Percentiles rank a stretch among this genome's conserved stretches.
Evolutionary conservation across 2,329 filamentous ascomycete genomes (phyloP).

Genomic region (Fusarium decemcellulare): DNA sequence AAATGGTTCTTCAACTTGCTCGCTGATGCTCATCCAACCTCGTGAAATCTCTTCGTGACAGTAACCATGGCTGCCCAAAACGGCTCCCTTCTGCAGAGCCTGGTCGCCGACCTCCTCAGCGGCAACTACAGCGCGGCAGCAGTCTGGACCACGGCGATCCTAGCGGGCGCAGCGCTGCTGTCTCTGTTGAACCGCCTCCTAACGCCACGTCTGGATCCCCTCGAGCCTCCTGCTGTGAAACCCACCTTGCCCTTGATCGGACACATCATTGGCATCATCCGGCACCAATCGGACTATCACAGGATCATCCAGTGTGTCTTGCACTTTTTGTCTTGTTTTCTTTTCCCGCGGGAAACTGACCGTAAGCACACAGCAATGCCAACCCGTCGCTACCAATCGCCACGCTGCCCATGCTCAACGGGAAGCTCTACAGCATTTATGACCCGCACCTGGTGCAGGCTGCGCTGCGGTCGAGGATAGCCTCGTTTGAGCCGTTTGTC

Average conservation of each 20-base stretch:
- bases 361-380: constrained; percentile 34
- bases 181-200: constrained; percentile 36
- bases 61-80: neutral
- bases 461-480: constrained; percentile 55
- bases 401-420: constrained; percentile 60
- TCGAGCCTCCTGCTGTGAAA: constrained; percentile 60
- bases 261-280: constrained; percentile 60
- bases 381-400: constrained; percentile 52
- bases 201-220: constrained; percentile 45
- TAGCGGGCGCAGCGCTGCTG: constrained; percentile 23
- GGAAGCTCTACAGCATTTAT: constrained; percentile 61
- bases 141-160: constrained; percentile 12
- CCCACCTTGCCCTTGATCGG: constrained; percentile 60
- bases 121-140: constrained; percentile 56
- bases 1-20: neutral
- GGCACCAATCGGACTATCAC: constrained; percentile 54
- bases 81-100: neutral
- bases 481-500: constrained; percentile 60
- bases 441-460: constrained; percentile 55
- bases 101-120: constrained; percentile 14
- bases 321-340: neutral
- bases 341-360: neutral
- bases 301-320: constrained; percentile 53
- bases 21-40: neutral
- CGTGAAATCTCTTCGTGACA: neutral